phyloP scores from a whole-genome alignment of 1,284 basidiomycete species.

The Microstroma glucosiphilum region DNA sequence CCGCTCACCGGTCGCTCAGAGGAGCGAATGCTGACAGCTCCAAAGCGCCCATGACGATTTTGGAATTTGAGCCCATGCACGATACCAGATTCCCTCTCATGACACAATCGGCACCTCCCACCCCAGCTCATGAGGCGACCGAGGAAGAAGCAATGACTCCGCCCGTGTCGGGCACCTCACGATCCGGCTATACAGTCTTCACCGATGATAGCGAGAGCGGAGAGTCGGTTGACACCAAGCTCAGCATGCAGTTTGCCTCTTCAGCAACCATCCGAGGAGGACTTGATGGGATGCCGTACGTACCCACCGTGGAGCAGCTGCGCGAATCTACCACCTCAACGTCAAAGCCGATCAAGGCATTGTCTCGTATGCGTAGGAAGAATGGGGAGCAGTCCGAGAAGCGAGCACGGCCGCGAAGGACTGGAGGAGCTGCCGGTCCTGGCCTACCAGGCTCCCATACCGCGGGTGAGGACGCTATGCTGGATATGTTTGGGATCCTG shows the following conservation, averaged over 20 bases:
- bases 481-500: conserved; percentile 57
- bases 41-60: conserved; percentile 38
- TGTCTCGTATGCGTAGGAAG: conserved; percentile 57
- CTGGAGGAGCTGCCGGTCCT: conserved; percentile 11
- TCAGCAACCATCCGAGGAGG: conserved; percentile 15
- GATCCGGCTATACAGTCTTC: conserved; percentile 1
- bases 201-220: conserved; percentile 23
- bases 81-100: conserved; percentile 67
- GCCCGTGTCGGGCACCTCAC: neutral
- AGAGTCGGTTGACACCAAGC: conserved; percentile 19
- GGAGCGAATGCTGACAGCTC: conserved; percentile 4
- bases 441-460: conserved; percentile 18
- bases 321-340: conserved; percentile 68
- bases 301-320: conserved; percentile 55
- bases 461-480: conserved; percentile 17
- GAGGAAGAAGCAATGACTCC: neutral
- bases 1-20: conserved; percentile 59
- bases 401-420: conserved; percentile 11
- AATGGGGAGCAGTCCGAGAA: conserved; percentile 15
- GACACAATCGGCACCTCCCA: conserved; percentile 21
- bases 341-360: conserved; percentile 67
- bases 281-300: conserved; percentile 29
- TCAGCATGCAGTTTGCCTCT: conserved; percentile 5
- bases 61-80: conserved; percentile 76
- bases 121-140: neutral